These are phyloP conservation scores for Aspergillus oerlinghausenensis DNA, from an alignment of 2,329 filamentous ascomycete species.

Conservation along the genomic window DNA sequence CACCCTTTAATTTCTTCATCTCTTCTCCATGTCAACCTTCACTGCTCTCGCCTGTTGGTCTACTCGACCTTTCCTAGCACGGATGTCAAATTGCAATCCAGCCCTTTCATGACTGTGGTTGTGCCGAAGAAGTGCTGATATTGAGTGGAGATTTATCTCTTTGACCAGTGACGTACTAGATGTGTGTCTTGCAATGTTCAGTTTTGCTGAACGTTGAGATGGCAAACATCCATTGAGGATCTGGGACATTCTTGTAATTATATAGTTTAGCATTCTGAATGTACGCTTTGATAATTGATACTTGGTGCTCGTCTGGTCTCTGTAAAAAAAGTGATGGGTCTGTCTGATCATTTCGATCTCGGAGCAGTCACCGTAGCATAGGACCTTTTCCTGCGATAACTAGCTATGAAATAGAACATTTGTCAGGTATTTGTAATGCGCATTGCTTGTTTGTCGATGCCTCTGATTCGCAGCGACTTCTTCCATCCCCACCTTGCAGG, in stretches of 20 bases:
- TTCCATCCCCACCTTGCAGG: not conserved
- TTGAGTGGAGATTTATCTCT: constrained; percentile 28
- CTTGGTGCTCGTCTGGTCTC: not conserved
- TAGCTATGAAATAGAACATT: not conserved
- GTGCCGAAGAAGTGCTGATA: constrained; percentile 99
- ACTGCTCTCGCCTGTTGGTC: not conserved
- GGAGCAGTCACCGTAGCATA: too few relatives aligned
- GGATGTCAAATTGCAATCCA: constrained; percentile 99
- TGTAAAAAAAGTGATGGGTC: not conserved
- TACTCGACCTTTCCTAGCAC: constrained; percentile 56
- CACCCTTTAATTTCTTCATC: constrained; percentile 14
- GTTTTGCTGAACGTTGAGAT: constrained; percentile 22
- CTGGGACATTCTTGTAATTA: constrained; percentile 31
- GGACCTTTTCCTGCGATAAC: too few relatives aligned
- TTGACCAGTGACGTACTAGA: constrained; percentile 42
- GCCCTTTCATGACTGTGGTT: constrained; percentile 77
- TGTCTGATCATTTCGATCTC: too few relatives aligned
- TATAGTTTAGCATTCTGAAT: not conserved
- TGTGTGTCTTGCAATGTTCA: constrained; percentile 33
- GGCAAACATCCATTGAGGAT: constrained; percentile 44
- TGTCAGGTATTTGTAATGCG: not conserved
- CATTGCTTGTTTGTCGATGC: not conserved
- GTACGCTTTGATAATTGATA: not conserved
- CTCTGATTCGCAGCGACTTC: not conserved
- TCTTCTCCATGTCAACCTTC: not conserved